Conservation (phyloP, 768 basidiomycete genomes). For the Lentinula edodes region DNA sequence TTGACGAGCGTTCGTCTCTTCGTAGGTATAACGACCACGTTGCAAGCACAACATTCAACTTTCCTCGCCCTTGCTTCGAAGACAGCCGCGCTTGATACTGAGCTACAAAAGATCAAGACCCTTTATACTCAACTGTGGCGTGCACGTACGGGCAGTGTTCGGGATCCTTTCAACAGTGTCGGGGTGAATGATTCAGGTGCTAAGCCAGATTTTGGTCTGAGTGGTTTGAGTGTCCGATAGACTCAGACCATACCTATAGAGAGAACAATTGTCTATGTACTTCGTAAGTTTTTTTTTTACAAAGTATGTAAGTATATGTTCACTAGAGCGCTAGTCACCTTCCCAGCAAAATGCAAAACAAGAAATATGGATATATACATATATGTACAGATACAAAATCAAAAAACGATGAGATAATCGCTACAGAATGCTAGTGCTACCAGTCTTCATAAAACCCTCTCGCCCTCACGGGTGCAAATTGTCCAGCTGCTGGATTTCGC, state of each 20-base stretch:
- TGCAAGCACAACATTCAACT: slow-evolving; percentile 74
- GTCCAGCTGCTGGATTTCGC: background rate
- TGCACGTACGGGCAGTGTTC: slow-evolving; percentile 71
- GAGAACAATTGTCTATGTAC: too few species aligned
- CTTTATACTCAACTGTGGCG: slow-evolving; percentile 78
- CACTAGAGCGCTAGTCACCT: too few species aligned
- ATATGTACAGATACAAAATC: background rate
- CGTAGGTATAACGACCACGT: slow-evolving; percentile 62
- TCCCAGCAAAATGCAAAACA: background rate
- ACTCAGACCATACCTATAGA: background rate
- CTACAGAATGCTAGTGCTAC: background rate
- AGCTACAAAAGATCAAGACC: slow-evolving; percentile 71
- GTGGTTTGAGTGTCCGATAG: slow-evolving; percentile 13
- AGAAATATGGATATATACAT: background rate
- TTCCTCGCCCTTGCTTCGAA: slow-evolving; percentile 75
- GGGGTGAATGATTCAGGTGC: slow-evolving; percentile 19
- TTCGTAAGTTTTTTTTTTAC: too few species aligned
- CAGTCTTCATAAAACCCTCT: slow-evolving; percentile 3
- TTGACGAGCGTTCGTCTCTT: slow-evolving; percentile 8
- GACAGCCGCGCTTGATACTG: slow-evolving; percentile 67
- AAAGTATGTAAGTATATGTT: too few species aligned
- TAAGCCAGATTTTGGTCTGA: slow-evolving; percentile 39
- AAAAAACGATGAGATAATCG: background rate
- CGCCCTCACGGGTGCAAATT: background rate
- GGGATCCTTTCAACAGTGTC: slow-evolving; percentile 71